Evolutionary conservation across 345 rosid genomes (phyloP).

Genomic region (Toxicodendron radicans): DNA sequence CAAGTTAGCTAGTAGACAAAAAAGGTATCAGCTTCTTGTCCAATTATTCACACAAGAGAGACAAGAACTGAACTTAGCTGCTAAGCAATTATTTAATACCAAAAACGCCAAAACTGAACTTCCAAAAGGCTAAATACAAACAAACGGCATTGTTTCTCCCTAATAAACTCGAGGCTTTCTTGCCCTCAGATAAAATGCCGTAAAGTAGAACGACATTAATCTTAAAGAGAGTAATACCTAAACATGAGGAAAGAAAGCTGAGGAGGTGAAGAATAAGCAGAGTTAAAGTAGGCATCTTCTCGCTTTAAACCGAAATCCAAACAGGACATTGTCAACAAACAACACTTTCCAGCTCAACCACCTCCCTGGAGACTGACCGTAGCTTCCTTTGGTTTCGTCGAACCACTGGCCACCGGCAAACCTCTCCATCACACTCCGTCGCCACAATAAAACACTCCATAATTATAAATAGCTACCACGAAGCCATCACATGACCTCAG

Average conservation of each 20-base stretch:
- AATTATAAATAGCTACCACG: neutral
- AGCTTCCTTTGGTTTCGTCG: constrained; percentile 18
- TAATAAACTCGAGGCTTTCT: neutral
- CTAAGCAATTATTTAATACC: neutral
- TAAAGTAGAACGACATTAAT: neutral
- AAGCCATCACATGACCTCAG: neutral
- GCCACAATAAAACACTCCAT: constrained; percentile 22
- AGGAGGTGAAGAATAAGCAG: constrained; percentile 48
- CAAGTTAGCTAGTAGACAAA: neutral
- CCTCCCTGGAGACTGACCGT: constrained; percentile 29
- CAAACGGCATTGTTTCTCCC: no score
- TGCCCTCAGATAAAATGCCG: neutral
- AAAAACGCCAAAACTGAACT: neutral
- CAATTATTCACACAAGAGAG: neutral
- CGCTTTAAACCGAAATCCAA: constrained; percentile 34
- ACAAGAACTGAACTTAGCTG: constrained; percentile 3
- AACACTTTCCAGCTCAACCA: constrained; percentile 20
- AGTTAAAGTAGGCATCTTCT: constrained; percentile 48
- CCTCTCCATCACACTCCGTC: constrained; percentile 35
- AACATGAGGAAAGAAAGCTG: constrained; percentile 42
- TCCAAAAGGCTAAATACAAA: no score
- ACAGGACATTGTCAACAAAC: constrained; percentile 48
- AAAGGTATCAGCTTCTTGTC: neutral
- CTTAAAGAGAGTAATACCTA: constrained; percentile 36
- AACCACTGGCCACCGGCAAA: constrained; percentile 22